These are phyloP conservation scores for Pichia ethanolica DNA, from an alignment of 805 yeast genomes.

Conservation along the genomic window DNA sequence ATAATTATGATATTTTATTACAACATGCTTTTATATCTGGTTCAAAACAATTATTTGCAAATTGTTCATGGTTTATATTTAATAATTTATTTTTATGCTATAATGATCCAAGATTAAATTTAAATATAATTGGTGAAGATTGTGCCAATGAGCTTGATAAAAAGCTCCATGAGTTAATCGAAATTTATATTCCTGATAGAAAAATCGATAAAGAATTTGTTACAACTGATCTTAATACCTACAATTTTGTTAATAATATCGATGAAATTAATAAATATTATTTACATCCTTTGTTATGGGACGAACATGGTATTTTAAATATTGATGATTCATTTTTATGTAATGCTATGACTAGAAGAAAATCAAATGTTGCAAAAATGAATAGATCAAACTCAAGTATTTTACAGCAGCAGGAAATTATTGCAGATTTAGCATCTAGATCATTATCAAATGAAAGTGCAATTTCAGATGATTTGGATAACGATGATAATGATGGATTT, in stretches of 20 bases:
- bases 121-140: conserved; percentile 1
- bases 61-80: conserved; percentile 62
- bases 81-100: conserved; percentile 58
- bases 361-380: background rate
- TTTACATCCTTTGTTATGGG: conserved; percentile 28
- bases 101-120: conserved; percentile 33
- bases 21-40: conserved; percentile 44
- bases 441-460: conserved; percentile 8
- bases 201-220: background rate
- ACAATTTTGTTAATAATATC: conserved; percentile 29
- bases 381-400: conserved; percentile 1
- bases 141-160: conserved; percentile 3
- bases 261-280: conserved; percentile 35
- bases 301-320: conserved; percentile 19
- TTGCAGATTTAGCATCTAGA: background rate
- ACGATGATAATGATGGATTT: conserved; percentile 26
- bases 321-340: conserved; percentile 6
- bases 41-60: conserved; percentile 48
- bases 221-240: conserved; percentile 13
- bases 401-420: background rate
- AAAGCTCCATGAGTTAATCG: conserved; percentile 23
- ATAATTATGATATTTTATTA: conserved; percentile 52
- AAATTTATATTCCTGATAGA: conserved; percentile 14
- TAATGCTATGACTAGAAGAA: background rate
- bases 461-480: conserved; percentile 22